These are phyloP conservation scores for Neopestalotiopsis sp. DNA, from an alignment of 2,329 filamentous ascomycete species.

Conservation along the genomic window DNA sequence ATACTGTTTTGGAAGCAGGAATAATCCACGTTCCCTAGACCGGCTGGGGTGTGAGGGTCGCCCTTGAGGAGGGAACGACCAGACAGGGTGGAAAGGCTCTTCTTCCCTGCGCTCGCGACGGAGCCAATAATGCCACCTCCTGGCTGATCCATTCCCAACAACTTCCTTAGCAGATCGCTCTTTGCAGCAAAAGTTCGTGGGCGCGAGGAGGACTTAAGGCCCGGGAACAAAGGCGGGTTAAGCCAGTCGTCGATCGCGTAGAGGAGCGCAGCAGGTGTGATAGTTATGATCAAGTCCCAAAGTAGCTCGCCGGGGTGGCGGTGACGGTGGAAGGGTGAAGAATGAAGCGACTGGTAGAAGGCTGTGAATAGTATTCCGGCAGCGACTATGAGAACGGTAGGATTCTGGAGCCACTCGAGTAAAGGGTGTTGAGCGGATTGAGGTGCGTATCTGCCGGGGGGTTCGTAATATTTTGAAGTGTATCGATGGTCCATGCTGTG, in stretches of 20 bases:
- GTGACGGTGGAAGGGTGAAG: constrained; percentile 33
- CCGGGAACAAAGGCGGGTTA: constrained; percentile 50
- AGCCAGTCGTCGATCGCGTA: constrained; percentile 63
- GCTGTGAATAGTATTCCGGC: constrained; percentile 39
- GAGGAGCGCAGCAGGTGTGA: constrained; percentile 62
- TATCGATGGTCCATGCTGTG: constrained; percentile 46
- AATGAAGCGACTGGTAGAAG: constrained; percentile 42
- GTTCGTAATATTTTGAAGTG: constrained; percentile 35
- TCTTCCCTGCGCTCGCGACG: constrained; percentile 63
- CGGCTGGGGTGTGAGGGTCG: constrained; percentile 58
- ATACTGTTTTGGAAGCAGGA: constrained; percentile 98
- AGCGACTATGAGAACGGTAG: constrained; percentile 41
- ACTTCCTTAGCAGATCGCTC: constrained; percentile 66
- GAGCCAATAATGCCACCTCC: constrained; percentile 58
- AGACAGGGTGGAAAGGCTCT: constrained; percentile 59
- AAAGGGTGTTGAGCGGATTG: constrained; percentile 30
- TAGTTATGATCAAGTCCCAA: constrained; percentile 66
- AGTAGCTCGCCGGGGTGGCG: constrained; percentile 51
- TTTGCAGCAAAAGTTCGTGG: constrained; percentile 61
- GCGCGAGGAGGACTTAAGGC: constrained; percentile 38
- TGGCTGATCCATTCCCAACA: constrained; percentile 63
- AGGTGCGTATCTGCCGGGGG: constrained; percentile 29
- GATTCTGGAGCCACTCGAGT: constrained; percentile 41
- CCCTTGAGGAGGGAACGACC: constrained; percentile 47
- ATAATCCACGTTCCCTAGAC: constrained; percentile 90